phyloP scores from a whole-genome alignment of 371 early-diverging fungal genomes.

The Actinomortierella ambigua region DNA sequence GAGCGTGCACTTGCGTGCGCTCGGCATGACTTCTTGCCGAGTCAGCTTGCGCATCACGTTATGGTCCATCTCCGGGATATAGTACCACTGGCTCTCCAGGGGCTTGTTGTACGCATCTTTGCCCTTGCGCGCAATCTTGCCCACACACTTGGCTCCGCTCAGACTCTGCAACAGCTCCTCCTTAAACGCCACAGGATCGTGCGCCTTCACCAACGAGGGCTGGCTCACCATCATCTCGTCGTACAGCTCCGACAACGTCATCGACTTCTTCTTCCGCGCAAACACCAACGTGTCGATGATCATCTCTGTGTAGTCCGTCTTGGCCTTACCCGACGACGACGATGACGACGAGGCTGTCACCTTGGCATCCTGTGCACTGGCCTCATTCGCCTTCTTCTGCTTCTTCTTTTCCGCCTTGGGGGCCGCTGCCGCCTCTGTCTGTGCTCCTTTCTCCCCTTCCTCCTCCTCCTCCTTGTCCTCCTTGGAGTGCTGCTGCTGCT shows the following conservation, averaged over 20 bases:
- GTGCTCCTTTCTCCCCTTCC: background rate
- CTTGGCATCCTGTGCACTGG: background rate
- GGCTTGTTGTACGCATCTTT: slow-evolving; percentile 70
- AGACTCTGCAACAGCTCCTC: slow-evolving; percentile 39
- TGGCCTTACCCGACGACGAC: slow-evolving; percentile 7
- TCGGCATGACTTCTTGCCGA: slow-evolving; percentile 53
- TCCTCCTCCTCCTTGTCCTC: too few relatives aligned
- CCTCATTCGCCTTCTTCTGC: background rate
- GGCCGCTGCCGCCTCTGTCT: background rate
- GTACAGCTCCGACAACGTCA: slow-evolving; percentile 39
- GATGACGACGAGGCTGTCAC: background rate
- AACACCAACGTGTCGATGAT: slow-evolving; percentile 46
- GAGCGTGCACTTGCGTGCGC: slow-evolving; percentile 68
- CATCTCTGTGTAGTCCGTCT: slow-evolving; percentile 43
- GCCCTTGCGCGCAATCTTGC: slow-evolving; percentile 66
- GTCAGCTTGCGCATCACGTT: slow-evolving; percentile 43
- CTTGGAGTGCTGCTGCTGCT: too few relatives aligned
- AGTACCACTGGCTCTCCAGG: slow-evolving; percentile 64
- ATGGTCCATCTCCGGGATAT: slow-evolving; percentile 62
- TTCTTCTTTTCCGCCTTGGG: background rate
- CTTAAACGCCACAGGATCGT: slow-evolving; percentile 32
- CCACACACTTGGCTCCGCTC: slow-evolving; percentile 46
- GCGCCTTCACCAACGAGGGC: slow-evolving; percentile 25
- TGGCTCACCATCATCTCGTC: slow-evolving; percentile 43
- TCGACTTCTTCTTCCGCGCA: slow-evolving; percentile 45